These are phyloP conservation scores for Ambispora gerdemannii DNA, from an alignment of 192 early-diverging fungal genomes.

Conservation along the genomic window DNA sequence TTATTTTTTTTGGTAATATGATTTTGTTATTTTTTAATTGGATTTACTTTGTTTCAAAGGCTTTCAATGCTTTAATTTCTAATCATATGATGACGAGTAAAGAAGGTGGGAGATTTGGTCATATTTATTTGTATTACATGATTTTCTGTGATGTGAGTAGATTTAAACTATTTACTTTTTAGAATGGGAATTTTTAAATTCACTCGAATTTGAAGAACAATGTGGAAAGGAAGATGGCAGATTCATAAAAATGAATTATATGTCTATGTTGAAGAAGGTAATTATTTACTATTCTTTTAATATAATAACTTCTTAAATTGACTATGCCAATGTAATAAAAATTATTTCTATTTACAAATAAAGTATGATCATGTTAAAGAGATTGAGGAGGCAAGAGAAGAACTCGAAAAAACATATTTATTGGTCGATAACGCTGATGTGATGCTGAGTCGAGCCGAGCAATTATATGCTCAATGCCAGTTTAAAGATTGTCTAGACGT, in stretches of 20 bases:
- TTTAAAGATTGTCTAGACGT: constrained; percentile 48
- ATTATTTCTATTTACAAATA: not conserved
- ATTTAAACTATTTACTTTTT: not conserved
- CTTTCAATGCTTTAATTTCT: constrained; percentile 52
- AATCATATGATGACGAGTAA: constrained; percentile 58
- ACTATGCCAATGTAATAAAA: too few species aligned
- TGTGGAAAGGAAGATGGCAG: constrained; percentile 45
- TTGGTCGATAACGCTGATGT: constrained; percentile 50
- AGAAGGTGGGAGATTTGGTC: constrained; percentile 53
- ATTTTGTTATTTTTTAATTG: constrained; percentile 22
- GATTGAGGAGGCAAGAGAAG: constrained; percentile 38
- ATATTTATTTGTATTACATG: not conserved
- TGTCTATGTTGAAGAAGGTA: constrained; percentile 64
- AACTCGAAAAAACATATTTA: constrained; percentile 41
- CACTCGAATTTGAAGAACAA: constrained; percentile 50
- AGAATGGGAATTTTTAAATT: constrained; percentile 59
- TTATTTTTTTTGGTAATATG: constrained; percentile 1
- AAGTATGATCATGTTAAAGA: constrained; percentile 51
- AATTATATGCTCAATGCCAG: constrained; percentile 45
- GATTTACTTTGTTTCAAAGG: constrained; percentile 34
- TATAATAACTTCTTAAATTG: too few species aligned
- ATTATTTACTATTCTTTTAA: not conserved
- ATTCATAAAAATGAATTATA: constrained; percentile 57
- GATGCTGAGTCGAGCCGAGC: constrained; percentile 54
- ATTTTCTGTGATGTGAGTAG: not conserved